Base-by-base conservation (phyloP, 2,329 filamentous ascomycete genomes). In the Cryphonectria parasitica region DNA sequence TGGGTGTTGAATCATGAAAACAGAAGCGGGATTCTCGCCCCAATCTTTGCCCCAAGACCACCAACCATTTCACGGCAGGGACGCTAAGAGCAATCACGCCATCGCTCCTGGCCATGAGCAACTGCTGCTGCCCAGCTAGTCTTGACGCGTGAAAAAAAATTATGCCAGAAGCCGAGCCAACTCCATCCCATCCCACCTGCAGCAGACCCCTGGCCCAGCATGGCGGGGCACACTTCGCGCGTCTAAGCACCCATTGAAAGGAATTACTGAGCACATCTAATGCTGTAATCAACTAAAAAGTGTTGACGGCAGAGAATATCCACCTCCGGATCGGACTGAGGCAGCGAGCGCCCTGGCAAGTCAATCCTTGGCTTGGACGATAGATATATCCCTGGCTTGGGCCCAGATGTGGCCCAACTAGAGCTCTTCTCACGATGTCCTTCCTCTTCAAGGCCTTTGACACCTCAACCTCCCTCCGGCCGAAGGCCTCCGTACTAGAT, bases 371-470 rank as follows among this genome's bases (percentile, higher is more conserved):
- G 45, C 3, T 10, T 49, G 22, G 45, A 68, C 54, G 61, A 67
- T 39, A 63, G 66, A 67, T 67, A 69, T 61, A 67, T 68, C 49
- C 56, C 39, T 36, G n/a, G 66, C 22, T 22, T 31, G 60, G 54
- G 56, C 54, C 54, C 66, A 58, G 34, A 39, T 52, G 64, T 68
- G 65, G 60, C 54, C 62, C 19, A 49, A 28, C 60, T 64, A 19
- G 41, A 28, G 41, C 68, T 70, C 66, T 67, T 68, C 60, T 71
- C 70, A 74, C 76, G 73, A 80, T 82, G 80, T 77, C 78, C 58
- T 82, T 80, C 76, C 76, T 81, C 74, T 78, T 79, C 76, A 75
- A 76, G 70, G 75, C 74, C 45, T 68, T 75, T 41, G 70, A 72
- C 63, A 71, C 70, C 58, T 70, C 68, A 72, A 74, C 73, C 67